Evolutionary conservation across 768 basidiomycete species (phyloP).

Genomic region (Boletus vinaceobasis): DNA sequence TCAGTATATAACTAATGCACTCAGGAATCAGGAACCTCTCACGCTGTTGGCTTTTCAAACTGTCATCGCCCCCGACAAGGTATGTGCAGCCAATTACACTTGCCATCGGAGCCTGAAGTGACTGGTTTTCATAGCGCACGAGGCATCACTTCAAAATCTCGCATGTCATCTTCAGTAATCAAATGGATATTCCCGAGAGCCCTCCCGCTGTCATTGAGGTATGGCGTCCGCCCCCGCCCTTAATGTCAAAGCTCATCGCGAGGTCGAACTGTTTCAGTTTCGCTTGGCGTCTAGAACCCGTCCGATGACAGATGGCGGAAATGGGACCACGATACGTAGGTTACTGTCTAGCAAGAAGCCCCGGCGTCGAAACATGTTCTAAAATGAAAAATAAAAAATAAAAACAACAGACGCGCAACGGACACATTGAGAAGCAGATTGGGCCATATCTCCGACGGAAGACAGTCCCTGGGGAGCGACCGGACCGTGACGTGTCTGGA

Average conservation of each 20-base stretch:
- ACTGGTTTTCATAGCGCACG: too few relatives aligned
- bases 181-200: too few relatives aligned
- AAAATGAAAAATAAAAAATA: not conserved
- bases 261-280: not conserved
- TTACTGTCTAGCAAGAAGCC: not conserved
- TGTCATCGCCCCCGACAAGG: too few relatives aligned
- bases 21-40: too few relatives aligned
- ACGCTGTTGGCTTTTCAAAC: too few relatives aligned
- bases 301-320: not conserved
- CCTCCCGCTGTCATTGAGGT: too few relatives aligned
- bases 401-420: too few relatives aligned
- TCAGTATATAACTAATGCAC: too few relatives aligned
- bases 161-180: too few relatives aligned
- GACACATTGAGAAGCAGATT: too few relatives aligned
- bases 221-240: not conserved
- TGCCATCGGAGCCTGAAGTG: too few relatives aligned
- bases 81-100: too few relatives aligned
- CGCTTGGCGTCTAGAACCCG: not conserved
- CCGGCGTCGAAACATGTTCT: not conserved
- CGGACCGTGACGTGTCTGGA: not conserved
- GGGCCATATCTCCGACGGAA: not conserved
- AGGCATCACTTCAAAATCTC: not conserved
- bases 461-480: not conserved
- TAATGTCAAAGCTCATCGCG: not conserved
- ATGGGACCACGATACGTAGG: not conserved